Evolutionary conservation across 176 grass and related monocot genomes (phyloP).

Genomic region (Carex kokanica): DNA sequence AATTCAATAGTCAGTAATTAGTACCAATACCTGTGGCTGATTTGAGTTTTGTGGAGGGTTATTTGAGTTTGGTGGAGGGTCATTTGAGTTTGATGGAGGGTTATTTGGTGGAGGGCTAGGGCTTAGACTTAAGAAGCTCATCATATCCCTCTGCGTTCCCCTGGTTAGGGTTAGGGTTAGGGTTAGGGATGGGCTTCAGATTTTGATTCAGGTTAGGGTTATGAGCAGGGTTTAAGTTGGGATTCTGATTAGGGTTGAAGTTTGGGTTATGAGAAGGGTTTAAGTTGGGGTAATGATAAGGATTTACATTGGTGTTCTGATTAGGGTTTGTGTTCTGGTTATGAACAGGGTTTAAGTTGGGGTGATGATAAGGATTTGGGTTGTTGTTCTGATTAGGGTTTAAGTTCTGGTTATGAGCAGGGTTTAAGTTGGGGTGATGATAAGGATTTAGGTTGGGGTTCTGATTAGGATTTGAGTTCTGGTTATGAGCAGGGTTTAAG

Average conservation of each 20-base stretch:
- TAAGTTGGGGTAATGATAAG: background rate
- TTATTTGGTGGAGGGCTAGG: background rate
- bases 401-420: background rate
- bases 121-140: background rate
- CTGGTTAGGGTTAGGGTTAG: background rate
- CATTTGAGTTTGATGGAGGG: background rate
- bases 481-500: background rate
- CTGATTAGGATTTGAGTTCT: background rate
- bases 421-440: background rate
- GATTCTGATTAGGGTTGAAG: background rate
- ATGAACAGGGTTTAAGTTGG: background rate
- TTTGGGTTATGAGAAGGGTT: background rate
- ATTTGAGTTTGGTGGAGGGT: background rate
- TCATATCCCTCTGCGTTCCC: background rate
- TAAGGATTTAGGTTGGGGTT: background rate
- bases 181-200: background rate
- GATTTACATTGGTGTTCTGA: background rate
- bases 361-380: background rate
- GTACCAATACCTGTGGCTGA: background rate
- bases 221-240: background rate
- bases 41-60: slow-evolving; percentile 10
- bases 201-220: background rate
- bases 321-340: background rate
- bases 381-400: background rate
- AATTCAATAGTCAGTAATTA: background rate